These are phyloP conservation scores for Coemansia javaensis DNA, from an alignment of 192 early-diverging fungal genomes.

Conservation along the genomic window DNA sequence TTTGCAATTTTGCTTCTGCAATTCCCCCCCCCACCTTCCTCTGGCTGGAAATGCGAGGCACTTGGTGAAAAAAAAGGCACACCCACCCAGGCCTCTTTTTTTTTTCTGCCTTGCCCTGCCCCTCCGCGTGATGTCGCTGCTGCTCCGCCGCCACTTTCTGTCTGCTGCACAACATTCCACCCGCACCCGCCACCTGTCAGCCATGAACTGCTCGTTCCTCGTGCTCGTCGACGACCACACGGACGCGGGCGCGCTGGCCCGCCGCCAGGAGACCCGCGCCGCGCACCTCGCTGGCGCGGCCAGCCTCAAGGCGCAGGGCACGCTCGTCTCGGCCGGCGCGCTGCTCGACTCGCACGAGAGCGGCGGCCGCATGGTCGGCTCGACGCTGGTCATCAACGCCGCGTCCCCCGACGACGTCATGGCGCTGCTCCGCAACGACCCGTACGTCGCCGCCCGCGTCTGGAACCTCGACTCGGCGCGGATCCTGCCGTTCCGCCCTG, in stretches of 20 bases:
- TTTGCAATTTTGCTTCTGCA: no score
- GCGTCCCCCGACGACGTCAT: slow-evolving; percentile 45
- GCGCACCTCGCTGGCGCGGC: slow-evolving; percentile 46
- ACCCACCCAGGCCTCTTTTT: no score
- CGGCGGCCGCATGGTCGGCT: slow-evolving; percentile 55
- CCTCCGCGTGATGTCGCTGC: no score
- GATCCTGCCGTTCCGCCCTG: slow-evolving; percentile 17
- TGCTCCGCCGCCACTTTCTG: no score
- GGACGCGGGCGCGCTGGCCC: slow-evolving; percentile 46
- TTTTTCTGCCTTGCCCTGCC: no score
- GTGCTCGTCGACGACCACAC: slow-evolving; percentile 52
- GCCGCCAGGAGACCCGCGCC: slow-evolving; percentile 39
- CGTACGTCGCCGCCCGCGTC: slow-evolving; percentile 51
- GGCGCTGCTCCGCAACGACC: slow-evolving; percentile 47
- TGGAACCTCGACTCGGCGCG: slow-evolving; percentile 44
- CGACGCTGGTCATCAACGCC: slow-evolving; percentile 51
- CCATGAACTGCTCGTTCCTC: no score
- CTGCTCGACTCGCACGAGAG: slow-evolving; percentile 50
- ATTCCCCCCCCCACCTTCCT: no score
- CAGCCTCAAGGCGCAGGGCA: slow-evolving; percentile 22
- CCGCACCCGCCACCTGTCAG: no score
- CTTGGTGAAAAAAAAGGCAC: no score
- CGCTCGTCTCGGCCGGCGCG: slow-evolving; percentile 50
- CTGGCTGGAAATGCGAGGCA: no score
- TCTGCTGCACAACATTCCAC: no score